Evolutionary conservation across 2,329 filamentous ascomycete species (phyloP), one percentile per base, ranked within the genome.

Genomic region (Aspergillus fumigatiaffinis): DNA sequence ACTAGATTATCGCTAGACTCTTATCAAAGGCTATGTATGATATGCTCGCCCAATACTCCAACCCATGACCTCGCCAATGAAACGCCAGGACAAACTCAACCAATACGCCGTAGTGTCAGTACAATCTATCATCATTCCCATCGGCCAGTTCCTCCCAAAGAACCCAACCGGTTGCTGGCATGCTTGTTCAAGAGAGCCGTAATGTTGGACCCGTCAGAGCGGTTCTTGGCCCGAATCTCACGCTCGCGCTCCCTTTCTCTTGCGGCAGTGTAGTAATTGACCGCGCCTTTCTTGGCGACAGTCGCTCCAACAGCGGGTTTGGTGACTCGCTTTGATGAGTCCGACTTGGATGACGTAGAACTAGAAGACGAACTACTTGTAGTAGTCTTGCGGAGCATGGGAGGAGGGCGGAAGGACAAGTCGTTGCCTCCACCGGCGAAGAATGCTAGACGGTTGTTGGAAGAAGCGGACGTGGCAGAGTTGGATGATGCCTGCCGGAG

Each of bases 211-310:
- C 67, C 63, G 2, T 66, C 60, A 25, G 73, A 76, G 61, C 80
- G 79, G 60, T 79, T 77, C 67, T 81, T 78, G 68, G 77, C 77
- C 59, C 72, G 77, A 50, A 84, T 77, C 62, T 79, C 78, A 65
- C 77, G 79, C 64, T 85, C 82, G 20, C 84, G 77, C 73, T 86
- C 84, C 64, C 79, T 80, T 68, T 85, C 84, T 55, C 84, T 73
- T 1, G 82, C 82, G 59, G 83, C 75, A 23, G 75, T 72, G 55
- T 77, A 83, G 21, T 82, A 85, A 62, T 85, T 84, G 9, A 86
- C 82, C 49, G 82, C 82, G 28, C 76, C 83, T 74, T 81, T 84
- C 67, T 83, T 84, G n/a, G 78, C 79, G 3, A 81, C 80, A 14
- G 82, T 79, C 53, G 74, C 61, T 1, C 75, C 72, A 5, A 71